Percentiles rank a stretch among this genome's conserved stretches.
Evolutionary conservation across 768 basidiomycete genomes (phyloP).

Genomic region (Kwoniella botswanensis): DNA sequence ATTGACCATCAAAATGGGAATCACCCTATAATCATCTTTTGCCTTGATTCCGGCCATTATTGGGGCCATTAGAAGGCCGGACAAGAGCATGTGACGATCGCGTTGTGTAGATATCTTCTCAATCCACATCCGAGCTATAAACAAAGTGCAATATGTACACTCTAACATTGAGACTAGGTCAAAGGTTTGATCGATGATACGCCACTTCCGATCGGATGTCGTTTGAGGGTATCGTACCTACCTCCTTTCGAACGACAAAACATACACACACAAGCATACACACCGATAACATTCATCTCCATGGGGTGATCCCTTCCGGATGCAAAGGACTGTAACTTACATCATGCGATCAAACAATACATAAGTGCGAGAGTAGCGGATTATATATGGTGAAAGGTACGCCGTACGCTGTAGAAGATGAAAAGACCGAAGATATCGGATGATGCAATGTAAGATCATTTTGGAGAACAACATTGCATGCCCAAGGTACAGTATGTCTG

Average conservation of each 20-base stretch:
- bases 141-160: too few relatives aligned
- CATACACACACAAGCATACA: background rate
- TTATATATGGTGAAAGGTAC: background rate
- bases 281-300: background rate
- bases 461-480: too few relatives aligned
- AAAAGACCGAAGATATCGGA: background rate
- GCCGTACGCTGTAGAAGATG: background rate
- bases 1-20: background rate
- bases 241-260: background rate
- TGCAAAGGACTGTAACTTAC: background rate
- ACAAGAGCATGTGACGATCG: background rate
- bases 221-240: conserved; percentile 3
- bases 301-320: background rate
- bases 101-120: background rate
- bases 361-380: background rate
- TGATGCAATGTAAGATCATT: too few relatives aligned
- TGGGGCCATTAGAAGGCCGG: too few relatives aligned
- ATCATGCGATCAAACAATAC: background rate
- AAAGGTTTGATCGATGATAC: background rate
- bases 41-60: background rate
- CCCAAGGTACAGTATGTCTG: too few relatives aligned
- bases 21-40: background rate
- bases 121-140: too few relatives aligned
- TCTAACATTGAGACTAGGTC: too few relatives aligned
- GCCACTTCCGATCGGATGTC: conserved; percentile 5